phyloP scores from a whole-genome alignment of 139 green algal species.

The Eudorina sp. region DNA sequence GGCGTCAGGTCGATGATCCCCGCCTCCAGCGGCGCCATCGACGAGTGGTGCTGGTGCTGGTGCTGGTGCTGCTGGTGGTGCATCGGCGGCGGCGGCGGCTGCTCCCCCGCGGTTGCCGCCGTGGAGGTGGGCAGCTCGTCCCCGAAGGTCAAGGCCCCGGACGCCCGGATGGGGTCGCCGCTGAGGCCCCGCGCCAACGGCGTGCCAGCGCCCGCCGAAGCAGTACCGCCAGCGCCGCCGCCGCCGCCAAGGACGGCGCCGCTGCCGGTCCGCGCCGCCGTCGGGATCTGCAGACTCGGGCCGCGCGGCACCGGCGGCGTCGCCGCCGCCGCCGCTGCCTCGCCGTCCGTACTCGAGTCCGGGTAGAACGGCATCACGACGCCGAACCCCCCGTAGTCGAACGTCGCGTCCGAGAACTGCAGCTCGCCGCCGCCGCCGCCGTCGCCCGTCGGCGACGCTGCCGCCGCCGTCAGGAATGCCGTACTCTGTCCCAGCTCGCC shows the following conservation, averaged over 20 bases:
- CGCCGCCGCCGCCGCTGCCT: not conserved
- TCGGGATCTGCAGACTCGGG: not conserved
- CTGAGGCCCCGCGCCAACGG: too few species aligned
- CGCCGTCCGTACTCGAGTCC: not conserved
- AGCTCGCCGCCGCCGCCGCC: not conserved
- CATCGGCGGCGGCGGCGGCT: too few species aligned
- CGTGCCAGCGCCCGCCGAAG: too few species aligned
- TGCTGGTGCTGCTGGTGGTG: not conserved
- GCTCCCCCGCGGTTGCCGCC: too few species aligned
- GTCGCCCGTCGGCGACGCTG: too few species aligned
- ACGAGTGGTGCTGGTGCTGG: too few species aligned
- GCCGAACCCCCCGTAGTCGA: not conserved
- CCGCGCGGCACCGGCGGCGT: not conserved
- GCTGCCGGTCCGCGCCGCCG: too few species aligned
- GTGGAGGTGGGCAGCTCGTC: conserved; percentile 5
- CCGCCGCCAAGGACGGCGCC: not conserved
- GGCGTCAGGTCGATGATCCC: conserved; percentile 78
- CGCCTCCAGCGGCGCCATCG: not conserved
- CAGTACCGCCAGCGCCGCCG: not conserved
- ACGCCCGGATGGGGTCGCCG: too few species aligned
- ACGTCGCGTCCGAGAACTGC: not conserved
- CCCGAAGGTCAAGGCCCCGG: conserved; percentile 6
- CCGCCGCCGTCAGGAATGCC: too few species aligned
- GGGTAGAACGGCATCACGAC: not conserved
- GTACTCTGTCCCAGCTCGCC: too few species aligned